phyloP scores from a whole-genome alignment of 208 protist species.

The Leishmania amazonensis region DNA sequence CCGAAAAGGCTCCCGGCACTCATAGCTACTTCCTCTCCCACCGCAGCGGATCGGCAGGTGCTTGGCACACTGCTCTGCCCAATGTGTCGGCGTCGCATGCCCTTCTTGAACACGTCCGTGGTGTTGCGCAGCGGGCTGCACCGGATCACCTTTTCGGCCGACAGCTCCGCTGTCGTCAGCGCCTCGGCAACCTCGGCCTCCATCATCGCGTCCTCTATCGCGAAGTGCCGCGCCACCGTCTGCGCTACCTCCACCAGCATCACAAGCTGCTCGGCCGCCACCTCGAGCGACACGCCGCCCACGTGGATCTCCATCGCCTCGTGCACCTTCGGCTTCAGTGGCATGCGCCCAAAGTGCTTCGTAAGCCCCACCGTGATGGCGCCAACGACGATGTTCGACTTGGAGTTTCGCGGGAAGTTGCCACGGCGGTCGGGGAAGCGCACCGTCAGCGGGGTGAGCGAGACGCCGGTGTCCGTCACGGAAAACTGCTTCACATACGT shows the following conservation, averaged over 20 bases:
- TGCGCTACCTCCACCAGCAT: conserved; percentile 45
- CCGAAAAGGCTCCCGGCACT: not conserved
- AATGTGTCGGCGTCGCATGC: conserved; percentile 10
- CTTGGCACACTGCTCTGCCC: conserved; percentile 3
- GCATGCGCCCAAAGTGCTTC: conserved; percentile 81
- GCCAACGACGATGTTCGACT: conserved; percentile 49
- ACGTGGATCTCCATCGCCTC: conserved; percentile 60
- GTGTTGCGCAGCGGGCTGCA: conserved; percentile 26
- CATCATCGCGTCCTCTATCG: conserved; percentile 55
- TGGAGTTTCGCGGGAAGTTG: conserved; percentile 22
- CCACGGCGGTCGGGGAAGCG: conserved; percentile 34
- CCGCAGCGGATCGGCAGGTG: not conserved
- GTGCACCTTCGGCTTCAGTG: conserved; percentile 71
- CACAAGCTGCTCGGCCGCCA: conserved; percentile 60
- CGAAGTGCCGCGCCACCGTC: conserved; percentile 53
- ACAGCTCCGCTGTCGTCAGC: conserved; percentile 52
- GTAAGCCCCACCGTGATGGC: conserved; percentile 53
- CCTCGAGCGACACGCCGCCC: conserved; percentile 55
- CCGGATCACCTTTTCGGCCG: conserved; percentile 48
- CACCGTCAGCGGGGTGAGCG: conserved; percentile 56
- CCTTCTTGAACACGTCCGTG: not conserved
- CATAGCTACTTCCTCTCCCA: not conserved
- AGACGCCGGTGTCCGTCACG: conserved; percentile 57
- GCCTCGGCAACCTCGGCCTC: conserved; percentile 60
- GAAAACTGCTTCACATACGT: conserved; percentile 72